phyloP scores from a whole-genome alignment of 148 eudicot species.

The Beta vulgaris region DNA sequence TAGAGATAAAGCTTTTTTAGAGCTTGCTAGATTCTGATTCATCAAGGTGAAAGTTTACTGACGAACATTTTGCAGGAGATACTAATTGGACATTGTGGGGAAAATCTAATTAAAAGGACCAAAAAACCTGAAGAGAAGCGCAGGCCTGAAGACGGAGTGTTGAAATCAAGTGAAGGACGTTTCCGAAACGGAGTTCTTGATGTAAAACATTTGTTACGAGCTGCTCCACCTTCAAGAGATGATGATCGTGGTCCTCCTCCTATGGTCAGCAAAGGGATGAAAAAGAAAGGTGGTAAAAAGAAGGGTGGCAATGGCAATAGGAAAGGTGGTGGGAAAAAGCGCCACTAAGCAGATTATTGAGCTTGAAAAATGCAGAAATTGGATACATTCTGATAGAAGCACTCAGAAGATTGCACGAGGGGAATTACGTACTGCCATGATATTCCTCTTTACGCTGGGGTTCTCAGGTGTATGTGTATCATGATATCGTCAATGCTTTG shows the following conservation, averaged over 20 bases:
- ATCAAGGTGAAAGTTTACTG: not conserved
- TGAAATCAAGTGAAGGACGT: constrained; percentile 66
- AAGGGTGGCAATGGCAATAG: constrained; percentile 50
- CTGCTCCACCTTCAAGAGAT: constrained; percentile 34
- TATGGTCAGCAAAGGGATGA: constrained; percentile 38
- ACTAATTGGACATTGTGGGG: constrained; percentile 55
- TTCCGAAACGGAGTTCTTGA: constrained; percentile 81
- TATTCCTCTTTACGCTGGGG: no score
- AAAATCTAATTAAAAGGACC: constrained; percentile 21
- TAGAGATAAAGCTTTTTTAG: not conserved
- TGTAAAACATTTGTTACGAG: constrained; percentile 54
- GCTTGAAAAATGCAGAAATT: not conserved
- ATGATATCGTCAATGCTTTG: not conserved
- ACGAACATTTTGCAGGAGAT: constrained; percentile 37
- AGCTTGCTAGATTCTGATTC: not conserved
- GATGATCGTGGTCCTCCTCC: constrained; percentile 26
- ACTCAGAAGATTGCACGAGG: no score
- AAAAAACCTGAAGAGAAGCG: constrained; percentile 41
- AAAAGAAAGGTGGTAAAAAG: constrained; percentile 44
- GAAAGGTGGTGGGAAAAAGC: constrained; percentile 58
- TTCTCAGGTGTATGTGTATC: no score
- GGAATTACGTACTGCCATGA: not conserved
- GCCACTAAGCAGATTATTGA: constrained; percentile 26
- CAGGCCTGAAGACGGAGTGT: constrained; percentile 48
- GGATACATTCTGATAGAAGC: not conserved